Evolutionary conservation across 73 alveolate species (phyloP), one percentile per base, ranked within the genome.

Genomic region (Uronychia binucleata): DNA sequence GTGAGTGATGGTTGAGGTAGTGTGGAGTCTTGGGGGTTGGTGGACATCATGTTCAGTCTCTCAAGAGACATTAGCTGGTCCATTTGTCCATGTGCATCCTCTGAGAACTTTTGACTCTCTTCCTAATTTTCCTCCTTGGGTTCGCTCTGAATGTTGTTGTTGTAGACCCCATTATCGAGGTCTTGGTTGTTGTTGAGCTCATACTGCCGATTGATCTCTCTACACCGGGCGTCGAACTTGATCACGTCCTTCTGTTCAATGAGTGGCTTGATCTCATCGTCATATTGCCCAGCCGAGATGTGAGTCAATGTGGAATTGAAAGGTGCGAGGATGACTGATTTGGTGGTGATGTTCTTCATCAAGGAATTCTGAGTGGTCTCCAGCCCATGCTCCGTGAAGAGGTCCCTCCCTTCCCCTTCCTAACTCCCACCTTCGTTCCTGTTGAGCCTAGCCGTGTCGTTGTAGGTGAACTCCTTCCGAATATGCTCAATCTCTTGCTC

Each of bases 151-250:
- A n/a, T n/a, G n/a, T n/a, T n/a, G n/a, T 77, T 85, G 34, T 77
- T 85, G 34, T 85, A 85, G 31, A 94, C 96, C 0, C 98, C 98
- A 77, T 94, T 94, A 80, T 94, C 98, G 26, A 91, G 90, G 83
- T 94, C 96, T 46, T 86, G 87, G 84, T 94, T 94, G 81, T 94
- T 94, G 87, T 94, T 88, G 67, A 94, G 81, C 86, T 94, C 98
- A 84, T 94, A 94, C 78, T 83, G 57, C 80, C 96, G 81, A 84
- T 94, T 90, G 84, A 88, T 80, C 35, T 91, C 96, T 87, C 92
- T 91, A 31, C 92, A 94, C 78, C 90, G 88, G 27, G 93, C 93
- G 35, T 88, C 92, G 59, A 91, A 94, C 81, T 86, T 87, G 46
- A 91, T 90, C 30, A 91, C 58, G 58, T 84, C 84, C 79, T 94